phyloP scores from a whole-genome alignment of 2,329 filamentous ascomycete species.

The Fusarium sp. region DNA sequence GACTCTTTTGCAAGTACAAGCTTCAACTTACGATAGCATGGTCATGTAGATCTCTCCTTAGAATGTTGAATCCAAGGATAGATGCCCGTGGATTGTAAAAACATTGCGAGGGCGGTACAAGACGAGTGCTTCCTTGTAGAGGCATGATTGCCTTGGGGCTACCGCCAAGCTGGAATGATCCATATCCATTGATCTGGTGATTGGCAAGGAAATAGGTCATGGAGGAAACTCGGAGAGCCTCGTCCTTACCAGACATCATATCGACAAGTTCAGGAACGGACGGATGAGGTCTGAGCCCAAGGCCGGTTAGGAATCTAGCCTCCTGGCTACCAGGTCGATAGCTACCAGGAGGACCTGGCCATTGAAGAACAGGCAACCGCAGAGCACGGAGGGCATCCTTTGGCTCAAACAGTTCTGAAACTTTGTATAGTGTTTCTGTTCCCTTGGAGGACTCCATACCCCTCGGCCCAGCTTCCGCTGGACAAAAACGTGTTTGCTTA shows the following conservation, averaged over 20 bases:
- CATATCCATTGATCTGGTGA: conserved; percentile 84
- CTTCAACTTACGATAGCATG: conserved; percentile 75
- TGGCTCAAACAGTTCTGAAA: conserved; percentile 87
- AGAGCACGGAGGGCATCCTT: conserved; percentile 78
- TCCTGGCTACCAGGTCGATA: conserved; percentile 78
- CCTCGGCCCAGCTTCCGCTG: conserved; percentile 76
- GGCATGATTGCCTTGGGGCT: conserved; percentile 78
- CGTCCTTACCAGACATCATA: conserved; percentile 78
- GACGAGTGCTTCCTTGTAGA: conserved; percentile 75
- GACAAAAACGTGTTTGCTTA: conserved; percentile 84
- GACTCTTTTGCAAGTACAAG: background rate
- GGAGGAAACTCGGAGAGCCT: conserved; percentile 74
- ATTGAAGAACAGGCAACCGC: conserved; percentile 83
- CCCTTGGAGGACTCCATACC: conserved; percentile 69
- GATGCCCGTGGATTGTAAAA: conserved; percentile 85
- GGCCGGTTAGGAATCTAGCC: conserved; percentile 77
- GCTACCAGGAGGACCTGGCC: conserved; percentile 77
- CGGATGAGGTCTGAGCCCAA: conserved; percentile 83
- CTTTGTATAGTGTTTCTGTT: conserved; percentile 73
- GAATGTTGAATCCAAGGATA: conserved; percentile 84
- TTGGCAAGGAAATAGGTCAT: conserved; percentile 88
- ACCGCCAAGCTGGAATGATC: conserved; percentile 70
- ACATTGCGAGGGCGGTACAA: conserved; percentile 82
- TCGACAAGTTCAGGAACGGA: conserved; percentile 81
- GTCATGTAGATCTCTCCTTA: conserved; percentile 81